Conservation (phyloP, 768 basidiomycete species). For the Asterophora lycoperdoides region DNA sequence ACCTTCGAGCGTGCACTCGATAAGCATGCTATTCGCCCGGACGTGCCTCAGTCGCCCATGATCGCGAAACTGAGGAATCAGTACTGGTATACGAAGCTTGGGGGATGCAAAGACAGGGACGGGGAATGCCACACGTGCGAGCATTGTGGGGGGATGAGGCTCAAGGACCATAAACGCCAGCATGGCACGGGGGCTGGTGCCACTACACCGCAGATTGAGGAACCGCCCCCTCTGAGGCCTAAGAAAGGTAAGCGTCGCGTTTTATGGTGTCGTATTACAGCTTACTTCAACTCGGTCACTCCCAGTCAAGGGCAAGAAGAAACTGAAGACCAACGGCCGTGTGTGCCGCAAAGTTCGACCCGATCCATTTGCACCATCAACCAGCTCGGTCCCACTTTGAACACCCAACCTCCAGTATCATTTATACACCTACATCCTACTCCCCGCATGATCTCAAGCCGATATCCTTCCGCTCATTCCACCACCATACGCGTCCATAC, state of each 20-base stretch:
- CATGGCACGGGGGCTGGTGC: not conserved
- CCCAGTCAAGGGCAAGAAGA: constrained; percentile 10
- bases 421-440: no score
- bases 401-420: not conserved
- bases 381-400: constrained; percentile 2
- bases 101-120: constrained; percentile 10
- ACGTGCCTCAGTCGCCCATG: constrained; percentile 8
- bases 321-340: not conserved
- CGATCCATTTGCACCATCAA: constrained; percentile 9
- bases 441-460: no score
- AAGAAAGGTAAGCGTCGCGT: not conserved
- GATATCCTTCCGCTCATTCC: no score
- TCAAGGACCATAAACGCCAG: not conserved
- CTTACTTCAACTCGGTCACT: not conserved
- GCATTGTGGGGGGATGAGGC: constrained; percentile 10
- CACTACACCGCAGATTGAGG: not conserved
- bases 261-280: not conserved
- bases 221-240: not conserved
- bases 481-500: not conserved
- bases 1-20: constrained; percentile 19
- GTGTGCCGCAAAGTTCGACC: constrained; percentile 1
- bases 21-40: constrained; percentile 14
- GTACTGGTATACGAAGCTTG: constrained; percentile 19
- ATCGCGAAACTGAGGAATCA: constrained; percentile 16
- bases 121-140: constrained; percentile 15